Base-by-base conservation (phyloP, 2,329 filamentous ascomycete species). In the Endoconidiophora laricicola region DNA sequence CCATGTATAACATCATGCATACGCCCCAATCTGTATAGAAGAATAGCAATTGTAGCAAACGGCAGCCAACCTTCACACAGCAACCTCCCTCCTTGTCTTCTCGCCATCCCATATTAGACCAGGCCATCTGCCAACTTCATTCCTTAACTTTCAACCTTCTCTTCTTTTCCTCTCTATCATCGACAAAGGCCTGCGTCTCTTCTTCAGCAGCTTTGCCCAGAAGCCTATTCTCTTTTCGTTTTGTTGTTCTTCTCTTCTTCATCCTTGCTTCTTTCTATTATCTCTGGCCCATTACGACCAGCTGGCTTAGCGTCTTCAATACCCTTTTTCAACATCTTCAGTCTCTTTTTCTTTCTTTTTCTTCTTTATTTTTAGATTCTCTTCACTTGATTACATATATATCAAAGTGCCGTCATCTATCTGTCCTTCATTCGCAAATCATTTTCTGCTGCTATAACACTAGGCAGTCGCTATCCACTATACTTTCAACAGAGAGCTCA, bases 191-290 rank as follows among this genome's bases (percentile, higher is more conserved):
- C 6, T 29, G 26, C 3, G 2, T 6, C 26, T 55, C 44, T 38
- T 44, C 54, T 55, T 46, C 38, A 23, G 44, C 10, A 22, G 10
- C 10, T 29, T 10, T 29, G 26, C 26, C 26, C 26, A 1, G 10
- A 29, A 6, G 3, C 41, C 39, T 22, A 40, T 49, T 18, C 42
- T 33, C 24, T 16, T 53, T 44, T 49, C 38, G 18, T 37, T 45
- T 40, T 22, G n/a, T 47, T 44, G 10, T 26, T 47, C 23, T 52
- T 46, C 33, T 40, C 43, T 44, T 46, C 51, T 39, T 50, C 40
- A 49, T 50, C 39, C 41, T 41, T 51, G 24, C 39, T 43, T 48
- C 37, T 41, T 22, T 24, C 12, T 29, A 23, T 43, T 18, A 46
- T 51, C 43, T 38, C 26, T 38, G 38, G 39, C 6, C 26, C 42